Conservation (phyloP, 495 filamentous ascomycete genomes). For the Lichina pygmaea region DNA sequence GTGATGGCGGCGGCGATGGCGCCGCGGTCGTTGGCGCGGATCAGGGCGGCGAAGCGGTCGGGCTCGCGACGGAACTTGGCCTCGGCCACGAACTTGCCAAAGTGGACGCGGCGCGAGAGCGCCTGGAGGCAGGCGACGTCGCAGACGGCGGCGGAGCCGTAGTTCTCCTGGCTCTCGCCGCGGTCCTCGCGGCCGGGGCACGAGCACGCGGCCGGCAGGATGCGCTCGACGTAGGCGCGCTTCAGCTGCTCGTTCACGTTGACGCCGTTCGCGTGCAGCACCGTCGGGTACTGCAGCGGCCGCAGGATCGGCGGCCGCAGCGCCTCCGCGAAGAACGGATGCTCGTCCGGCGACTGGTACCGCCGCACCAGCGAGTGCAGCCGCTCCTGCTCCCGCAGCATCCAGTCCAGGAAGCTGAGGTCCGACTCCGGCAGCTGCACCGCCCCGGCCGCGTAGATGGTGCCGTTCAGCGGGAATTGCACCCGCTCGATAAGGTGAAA, state of each 20-base stretch:
- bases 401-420: constrained; percentile 79
- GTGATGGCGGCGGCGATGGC: constrained; percentile 83
- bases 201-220: constrained; percentile 62
- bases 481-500: constrained; percentile 96
- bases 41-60: constrained; percentile 53
- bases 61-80: constrained; percentile 80
- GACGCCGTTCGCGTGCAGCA: constrained; percentile 79
- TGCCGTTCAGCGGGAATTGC: constrained; percentile 81
- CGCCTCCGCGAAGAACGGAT: constrained; percentile 80
- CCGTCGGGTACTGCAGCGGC: constrained; percentile 68
- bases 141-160: constrained; percentile 72
- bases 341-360: constrained; percentile 89
- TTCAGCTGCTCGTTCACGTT: constrained; percentile 81
- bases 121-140: constrained; percentile 84
- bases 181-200: constrained; percentile 45
- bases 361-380: constrained; percentile 86
- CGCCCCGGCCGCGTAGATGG: constrained; percentile 64
- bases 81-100: constrained; percentile 97
- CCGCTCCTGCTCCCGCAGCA: constrained; percentile 66
- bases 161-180: constrained; percentile 77
- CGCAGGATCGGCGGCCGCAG: constrained; percentile 60
- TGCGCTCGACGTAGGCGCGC: constrained; percentile 49
- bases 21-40: constrained; percentile 45
- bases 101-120: constrained; percentile 77
- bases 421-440: constrained; percentile 43